Base-by-base conservation (phyloP, 2,329 filamentous ascomycete genomes). In the Curvularia lunata region DNA sequence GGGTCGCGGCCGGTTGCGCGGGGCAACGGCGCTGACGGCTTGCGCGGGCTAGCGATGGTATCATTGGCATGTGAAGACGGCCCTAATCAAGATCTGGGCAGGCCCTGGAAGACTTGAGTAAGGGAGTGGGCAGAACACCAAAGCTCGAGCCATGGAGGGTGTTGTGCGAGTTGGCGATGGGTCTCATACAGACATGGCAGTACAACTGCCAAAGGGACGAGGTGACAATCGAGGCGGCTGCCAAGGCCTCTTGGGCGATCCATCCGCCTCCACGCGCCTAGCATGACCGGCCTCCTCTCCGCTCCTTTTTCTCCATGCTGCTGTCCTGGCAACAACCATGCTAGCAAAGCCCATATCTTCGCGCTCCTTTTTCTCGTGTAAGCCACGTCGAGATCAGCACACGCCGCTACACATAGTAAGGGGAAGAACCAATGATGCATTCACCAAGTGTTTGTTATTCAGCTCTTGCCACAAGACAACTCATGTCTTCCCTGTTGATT, bases 1-100 rank as follows among this genome's bases (percentile, higher is more conserved):
- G 32, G 42, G 55, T 54, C 56, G 28, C n/a, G n/a, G 28, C 28
- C 12, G 43, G 43, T 47, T 47, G 56, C 47, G 27, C 47, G 37
- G 56, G 52, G 56, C 56, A 58, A 58, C 56, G 41, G 34, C 21
- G 18, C 23, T 23, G 18, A 32, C 49, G 46, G 53, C 47, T 18
- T 40, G 19, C 25, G 13, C 12, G 3, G 8, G 45, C 25, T 19
- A 12, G 16, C 18, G 5, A 12, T 47, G 9, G 25, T 19, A 19
- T 32, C 19, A 54, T 48, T 48, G n/a, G 25, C 47, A 52, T 54
- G 47, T 46, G 53, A 51, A 32, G 30, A 38, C 13, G 30, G 45
- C 6, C 28, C 13, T 19, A 23, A 10, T 12, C 18, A 4, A 34
- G 3, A 25, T 13, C 6, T 28, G 16, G 4, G 9, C 18, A 19